These are phyloP conservation scores for Kluyveromyces sp. DNA, from an alignment of 1,139 yeast species.

Conservation along the genomic window DNA sequence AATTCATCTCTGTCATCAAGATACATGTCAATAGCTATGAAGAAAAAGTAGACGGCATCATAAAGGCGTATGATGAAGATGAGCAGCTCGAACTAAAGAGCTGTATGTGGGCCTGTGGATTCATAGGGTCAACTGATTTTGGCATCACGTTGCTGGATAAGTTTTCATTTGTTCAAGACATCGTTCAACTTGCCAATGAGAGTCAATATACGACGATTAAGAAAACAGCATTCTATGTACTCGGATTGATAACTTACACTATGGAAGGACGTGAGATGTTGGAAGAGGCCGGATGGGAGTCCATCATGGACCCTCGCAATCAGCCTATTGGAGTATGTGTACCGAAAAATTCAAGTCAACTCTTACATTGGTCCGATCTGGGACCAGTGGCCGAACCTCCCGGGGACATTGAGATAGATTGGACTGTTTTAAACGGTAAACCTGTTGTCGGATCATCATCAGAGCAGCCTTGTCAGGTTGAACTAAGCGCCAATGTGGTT, in stretches of 20 bases:
- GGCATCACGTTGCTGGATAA: slow-evolving; percentile 68
- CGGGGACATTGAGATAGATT: slow-evolving; percentile 4
- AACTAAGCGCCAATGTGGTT: neutral
- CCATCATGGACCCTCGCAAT: slow-evolving; percentile 47
- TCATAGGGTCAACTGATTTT: slow-evolving; percentile 59
- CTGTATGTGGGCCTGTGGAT: slow-evolving; percentile 82
- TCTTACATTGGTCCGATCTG: slow-evolving; percentile 21
- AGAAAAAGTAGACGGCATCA: slow-evolving; percentile 4
- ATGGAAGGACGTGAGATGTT: slow-evolving; percentile 78
- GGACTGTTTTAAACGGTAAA: neutral
- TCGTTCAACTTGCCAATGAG: slow-evolving; percentile 44
- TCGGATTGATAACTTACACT: slow-evolving; percentile 70
- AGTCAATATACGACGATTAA: slow-evolving; percentile 59
- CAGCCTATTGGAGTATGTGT: slow-evolving; percentile 51
- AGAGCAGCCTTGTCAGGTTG: neutral
- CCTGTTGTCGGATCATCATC: neutral
- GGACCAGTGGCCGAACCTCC: slow-evolving; percentile 1
- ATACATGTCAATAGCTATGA: slow-evolving; percentile 25
- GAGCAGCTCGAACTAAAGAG: slow-evolving; percentile 52
- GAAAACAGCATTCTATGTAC: slow-evolving; percentile 69
- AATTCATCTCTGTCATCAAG: slow-evolving; percentile 38
- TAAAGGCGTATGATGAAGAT: slow-evolving; percentile 24
- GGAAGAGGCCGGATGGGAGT: slow-evolving; percentile 74
- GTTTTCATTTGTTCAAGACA: slow-evolving; percentile 48
- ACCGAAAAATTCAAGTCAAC: slow-evolving; percentile 36